Base-by-base conservation (phyloP, 2,329 filamentous ascomycete species). In the Aspergillus brasiliensis region DNA sequence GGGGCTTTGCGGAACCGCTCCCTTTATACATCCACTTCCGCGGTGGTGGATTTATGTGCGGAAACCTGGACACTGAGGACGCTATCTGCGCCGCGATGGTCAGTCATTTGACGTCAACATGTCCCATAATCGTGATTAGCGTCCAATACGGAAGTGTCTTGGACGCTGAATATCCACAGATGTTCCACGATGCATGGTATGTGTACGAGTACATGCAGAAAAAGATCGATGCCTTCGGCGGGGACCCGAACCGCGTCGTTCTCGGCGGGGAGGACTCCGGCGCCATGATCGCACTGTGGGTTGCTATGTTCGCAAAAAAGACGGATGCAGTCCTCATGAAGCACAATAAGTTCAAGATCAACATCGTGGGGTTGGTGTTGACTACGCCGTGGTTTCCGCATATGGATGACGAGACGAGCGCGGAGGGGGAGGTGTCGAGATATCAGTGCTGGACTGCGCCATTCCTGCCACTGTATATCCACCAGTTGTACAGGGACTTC, bases 71-170 rank as follows among this genome's bases (percentile, higher is more conserved):
- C 1, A 80, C 80, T 0, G 85, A 88, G 61, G 84, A 87, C 56
- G 79, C 80, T 0, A 75, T 73, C 1, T 87, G 84, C 62, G 71
- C 80, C 0, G 75, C 77, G 0, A 78, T 85, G 8, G 81, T 83
- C 0, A 67, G 79, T 11, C 57, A 62, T 0, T 64, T 71, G 2
- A 62, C 65, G 5, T 7, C 40, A 2, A 53, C 31, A 17, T 56
- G 56, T 1, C 71, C 69, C 3, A 51, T 81, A 2, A 71, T 82
- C 0, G 83, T 86, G 0, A 65, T 86, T 1, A 84, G 85, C 44
- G 74, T 86, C 11, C 84, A 85, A 63, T 87, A 87, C 67, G 81
- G 86, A 0, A 84, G 87, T 65, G 84, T 84, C 0, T 85, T 85
- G 0, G 81, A 86, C 54, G 72, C 79, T 62, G 65, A 60, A 0